phyloP scores from a whole-genome alignment of 805 yeast species.

The Teunomyces aglyptinius region DNA sequence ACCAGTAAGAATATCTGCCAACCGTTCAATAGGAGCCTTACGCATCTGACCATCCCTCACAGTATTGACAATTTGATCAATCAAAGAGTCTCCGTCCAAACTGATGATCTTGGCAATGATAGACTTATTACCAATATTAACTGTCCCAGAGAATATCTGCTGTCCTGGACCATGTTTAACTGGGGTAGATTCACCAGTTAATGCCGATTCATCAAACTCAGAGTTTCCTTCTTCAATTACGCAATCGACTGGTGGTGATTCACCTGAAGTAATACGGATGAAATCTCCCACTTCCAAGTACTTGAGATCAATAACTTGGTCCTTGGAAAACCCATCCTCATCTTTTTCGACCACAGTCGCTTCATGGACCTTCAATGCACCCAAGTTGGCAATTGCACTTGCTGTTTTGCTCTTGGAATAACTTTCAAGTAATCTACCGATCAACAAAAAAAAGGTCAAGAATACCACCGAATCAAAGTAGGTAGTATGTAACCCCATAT shows the following conservation, averaged over 20 bases:
- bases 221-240: slow-evolving; percentile 46
- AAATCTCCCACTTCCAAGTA: slow-evolving; percentile 52
- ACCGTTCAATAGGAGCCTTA: slow-evolving; percentile 70
- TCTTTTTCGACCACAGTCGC: slow-evolving; percentile 44
- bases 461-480: slow-evolving; percentile 81
- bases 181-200: slow-evolving; percentile 63
- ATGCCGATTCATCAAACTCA: slow-evolving; percentile 59
- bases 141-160: slow-evolving; percentile 70
- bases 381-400: slow-evolving; percentile 55
- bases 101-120: slow-evolving; percentile 56
- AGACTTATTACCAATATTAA: slow-evolving; percentile 57
- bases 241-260: slow-evolving; percentile 60
- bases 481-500: slow-evolving; percentile 55
- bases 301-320: slow-evolving; percentile 37
- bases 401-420: slow-evolving; percentile 67
- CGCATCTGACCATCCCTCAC: slow-evolving; percentile 73
- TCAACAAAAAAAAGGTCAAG: slow-evolving; percentile 64
- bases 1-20: slow-evolving; percentile 68
- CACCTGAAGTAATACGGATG: slow-evolving; percentile 51
- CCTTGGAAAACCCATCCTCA: slow-evolving; percentile 21
- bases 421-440: slow-evolving; percentile 68
- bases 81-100: slow-evolving; percentile 59
- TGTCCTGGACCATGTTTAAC: slow-evolving; percentile 59
- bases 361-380: slow-evolving; percentile 47
- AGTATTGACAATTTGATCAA: slow-evolving; percentile 66